Base-by-base conservation (phyloP, 805 yeast species). In the Saccharomycopsis sp. region DNA sequence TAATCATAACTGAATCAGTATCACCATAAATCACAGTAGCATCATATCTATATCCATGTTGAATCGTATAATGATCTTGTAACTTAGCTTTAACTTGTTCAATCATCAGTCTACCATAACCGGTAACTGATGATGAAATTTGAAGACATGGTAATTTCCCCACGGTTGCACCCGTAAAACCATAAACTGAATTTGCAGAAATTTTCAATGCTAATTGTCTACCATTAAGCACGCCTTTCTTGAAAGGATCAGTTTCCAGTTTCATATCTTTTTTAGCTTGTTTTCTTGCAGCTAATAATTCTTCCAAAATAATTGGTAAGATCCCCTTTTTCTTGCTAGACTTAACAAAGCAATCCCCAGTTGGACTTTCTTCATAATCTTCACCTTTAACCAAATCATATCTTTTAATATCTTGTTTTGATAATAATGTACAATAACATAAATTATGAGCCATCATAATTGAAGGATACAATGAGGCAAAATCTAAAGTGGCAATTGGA, bases 381-480 rank as follows among this genome's bases (percentile, higher is more conserved):
- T 74, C 78, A 48, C 73, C 85, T 51, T 82, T 78, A 36, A 71
- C 68, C 32, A 94, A 66, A 0, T 69, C 68, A 48, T 82, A 69
- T 35, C 83, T 71, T 36, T 79, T 76, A 34, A 87, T 81, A 0
- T 93, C 75, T 35, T 73, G 75, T 50, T 75, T 77, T 53, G 77
- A 82, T 43, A 90, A 64, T 37, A 93, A 66, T 0, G 98, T 89
- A 0, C 98, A 93, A 62, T 93, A 93, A 61, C 99, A 93, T 48
- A 93, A 67, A 61, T 93, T 93, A 63, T 93, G 97, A 0, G 99
- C 98, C 95, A 94, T 93, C 95, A 93, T 89, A 57, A 93, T 93
- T 48, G 96, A 86, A 4, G 99, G 99, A 64, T 93, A 93, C 72
- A 93, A 72, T 45, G 96, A 87, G 54, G 95, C 88, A 77, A 93